phyloP scores from a whole-genome alignment of 2,329 filamentous ascomycete species.

The Stachybotrys echinatus region DNA sequence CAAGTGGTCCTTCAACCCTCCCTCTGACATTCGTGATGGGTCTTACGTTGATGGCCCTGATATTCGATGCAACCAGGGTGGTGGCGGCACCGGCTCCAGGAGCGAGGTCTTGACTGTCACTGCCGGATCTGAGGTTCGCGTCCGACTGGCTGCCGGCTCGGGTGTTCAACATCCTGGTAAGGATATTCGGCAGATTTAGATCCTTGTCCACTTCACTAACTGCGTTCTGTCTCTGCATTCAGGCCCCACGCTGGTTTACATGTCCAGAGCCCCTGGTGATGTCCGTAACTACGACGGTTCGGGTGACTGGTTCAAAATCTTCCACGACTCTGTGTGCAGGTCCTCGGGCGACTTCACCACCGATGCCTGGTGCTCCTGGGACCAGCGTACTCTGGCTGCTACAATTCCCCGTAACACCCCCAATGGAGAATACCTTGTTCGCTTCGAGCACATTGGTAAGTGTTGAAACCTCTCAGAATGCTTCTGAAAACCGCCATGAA shows the following conservation, averaged over 20 bases:
- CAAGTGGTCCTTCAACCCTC: constrained; percentile 1
- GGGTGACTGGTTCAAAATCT: constrained; percentile 1
- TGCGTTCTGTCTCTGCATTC: too few relatives aligned
- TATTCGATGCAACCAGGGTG: not conserved
- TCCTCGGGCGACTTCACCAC: not conserved
- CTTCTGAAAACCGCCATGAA: too few relatives aligned
- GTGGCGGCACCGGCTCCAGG: not conserved
- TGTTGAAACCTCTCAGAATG: not conserved
- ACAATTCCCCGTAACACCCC: not conserved
- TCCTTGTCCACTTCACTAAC: too few relatives aligned
- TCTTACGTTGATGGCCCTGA: not conserved
- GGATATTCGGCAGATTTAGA: too few relatives aligned
- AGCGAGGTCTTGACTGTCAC: constrained; percentile 1
- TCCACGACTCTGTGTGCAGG: not conserved
- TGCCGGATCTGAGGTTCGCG: not conserved
- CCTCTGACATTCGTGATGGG: not conserved
- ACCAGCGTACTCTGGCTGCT: not conserved
- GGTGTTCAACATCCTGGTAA: not conserved
- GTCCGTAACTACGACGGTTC: not conserved
- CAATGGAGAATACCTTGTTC: not conserved
- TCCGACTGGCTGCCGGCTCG: not conserved
- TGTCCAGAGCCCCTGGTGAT: not conserved
- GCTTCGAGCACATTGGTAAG: constrained; percentile 1
- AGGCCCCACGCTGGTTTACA: not conserved
- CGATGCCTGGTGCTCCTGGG: constrained; percentile 1